phyloP scores from a whole-genome alignment of 1,139 yeast genomes.

The Meyerozyma carpophila region DNA sequence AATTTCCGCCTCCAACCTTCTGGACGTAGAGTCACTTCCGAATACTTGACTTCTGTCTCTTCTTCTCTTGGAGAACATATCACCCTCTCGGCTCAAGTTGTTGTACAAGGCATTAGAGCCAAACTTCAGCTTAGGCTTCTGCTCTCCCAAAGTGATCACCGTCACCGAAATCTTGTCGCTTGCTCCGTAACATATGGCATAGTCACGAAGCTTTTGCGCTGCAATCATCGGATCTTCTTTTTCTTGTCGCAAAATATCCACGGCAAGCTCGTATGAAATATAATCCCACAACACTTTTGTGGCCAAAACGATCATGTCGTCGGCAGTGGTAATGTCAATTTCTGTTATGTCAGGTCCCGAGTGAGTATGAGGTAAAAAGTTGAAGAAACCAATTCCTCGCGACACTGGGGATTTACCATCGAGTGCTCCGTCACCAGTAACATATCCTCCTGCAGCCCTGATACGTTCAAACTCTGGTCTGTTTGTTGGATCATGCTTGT shows the following conservation, averaged over 20 bases:
- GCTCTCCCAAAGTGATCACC: slow-evolving; percentile 61
- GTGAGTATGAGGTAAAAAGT: slow-evolving; percentile 80
- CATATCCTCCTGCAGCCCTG: slow-evolving; percentile 87
- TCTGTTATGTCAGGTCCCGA: slow-evolving; percentile 79
- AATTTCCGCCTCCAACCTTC: slow-evolving; percentile 86
- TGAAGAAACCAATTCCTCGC: slow-evolving; percentile 88
- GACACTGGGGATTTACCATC: slow-evolving; percentile 82
- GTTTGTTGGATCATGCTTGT: slow-evolving; percentile 79
- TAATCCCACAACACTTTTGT: slow-evolving; percentile 82
- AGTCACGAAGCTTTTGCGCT: slow-evolving; percentile 89
- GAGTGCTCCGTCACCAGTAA: slow-evolving; percentile 76
- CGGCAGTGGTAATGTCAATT: slow-evolving; percentile 58
- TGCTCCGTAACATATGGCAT: slow-evolving; percentile 90
- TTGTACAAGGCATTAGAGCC: slow-evolving; percentile 30
- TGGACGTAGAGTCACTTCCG: slow-evolving; percentile 73
- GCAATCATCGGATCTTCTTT: slow-evolving; percentile 84
- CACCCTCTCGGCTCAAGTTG: slow-evolving; percentile 38
- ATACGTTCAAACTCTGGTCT: slow-evolving; percentile 81
- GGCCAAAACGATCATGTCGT: slow-evolving; percentile 84
- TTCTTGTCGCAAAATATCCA: slow-evolving; percentile 82
- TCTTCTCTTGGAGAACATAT: slow-evolving; percentile 44
- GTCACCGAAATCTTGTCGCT: slow-evolving; percentile 78
- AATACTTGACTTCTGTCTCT: slow-evolving; percentile 43
- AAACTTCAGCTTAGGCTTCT: slow-evolving; percentile 24
- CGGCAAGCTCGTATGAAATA: slow-evolving; percentile 79